Conservation (phyloP, 1,284 basidiomycete genomes). For the Pascua sp. region DNA sequence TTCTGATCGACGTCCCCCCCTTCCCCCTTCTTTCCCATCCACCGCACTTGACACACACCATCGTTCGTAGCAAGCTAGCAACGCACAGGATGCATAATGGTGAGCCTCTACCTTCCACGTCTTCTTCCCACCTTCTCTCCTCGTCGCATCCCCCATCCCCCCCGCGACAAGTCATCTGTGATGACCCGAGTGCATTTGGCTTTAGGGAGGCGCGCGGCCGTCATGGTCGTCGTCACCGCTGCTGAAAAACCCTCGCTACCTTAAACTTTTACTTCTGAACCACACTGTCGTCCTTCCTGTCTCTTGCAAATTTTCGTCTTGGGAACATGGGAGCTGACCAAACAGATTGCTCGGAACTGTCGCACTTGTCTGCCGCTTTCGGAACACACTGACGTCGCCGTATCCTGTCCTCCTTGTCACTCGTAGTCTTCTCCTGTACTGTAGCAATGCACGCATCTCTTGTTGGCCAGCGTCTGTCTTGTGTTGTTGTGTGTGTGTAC, state of each 20-base stretch:
- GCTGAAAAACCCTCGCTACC: constrained; percentile 51
- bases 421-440: too few species aligned
- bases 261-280: constrained; percentile 39
- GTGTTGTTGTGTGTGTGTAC: too few species aligned
- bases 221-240: constrained; percentile 18
- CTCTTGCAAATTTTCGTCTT: not conserved
- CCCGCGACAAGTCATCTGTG: constrained; percentile 10
- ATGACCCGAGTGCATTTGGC: constrained; percentile 52
- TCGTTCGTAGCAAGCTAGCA: not conserved
- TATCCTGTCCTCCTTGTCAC: too few species aligned
- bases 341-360: too few species aligned
- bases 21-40: constrained; percentile 6
- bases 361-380: too few species aligned
- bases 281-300: not conserved
- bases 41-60: not conserved
- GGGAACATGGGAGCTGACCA: not conserved
- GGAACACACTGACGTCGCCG: too few species aligned
- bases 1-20: constrained; percentile 41
- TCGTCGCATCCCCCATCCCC: not conserved
- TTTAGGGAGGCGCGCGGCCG: constrained; percentile 33
- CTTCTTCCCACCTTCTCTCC: not conserved
- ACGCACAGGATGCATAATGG: not conserved
- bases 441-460: too few species aligned
- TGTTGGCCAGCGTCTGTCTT: too few species aligned
- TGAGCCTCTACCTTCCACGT: not conserved